Conservation (phyloP, 768 basidiomycete species). For the Stropharia rugosoannulata region DNA sequence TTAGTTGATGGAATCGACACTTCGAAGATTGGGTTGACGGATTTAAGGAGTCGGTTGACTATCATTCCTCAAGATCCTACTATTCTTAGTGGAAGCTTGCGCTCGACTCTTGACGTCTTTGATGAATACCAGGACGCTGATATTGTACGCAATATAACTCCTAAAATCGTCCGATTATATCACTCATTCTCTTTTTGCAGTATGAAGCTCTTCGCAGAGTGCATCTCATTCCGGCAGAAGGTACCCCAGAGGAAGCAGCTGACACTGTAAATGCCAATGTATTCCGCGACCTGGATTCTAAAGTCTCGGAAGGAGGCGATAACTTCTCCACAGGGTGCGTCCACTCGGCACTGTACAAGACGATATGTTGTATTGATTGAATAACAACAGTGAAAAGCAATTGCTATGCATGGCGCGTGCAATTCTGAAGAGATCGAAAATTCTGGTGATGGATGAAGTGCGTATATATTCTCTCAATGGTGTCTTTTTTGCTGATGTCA, state of each 20-base stretch:
- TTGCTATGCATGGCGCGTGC: conserved; percentile 85
- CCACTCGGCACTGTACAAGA: background rate
- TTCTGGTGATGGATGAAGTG: conserved; percentile 83
- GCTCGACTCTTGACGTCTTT: conserved; percentile 80
- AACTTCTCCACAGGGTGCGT: conserved; percentile 65
- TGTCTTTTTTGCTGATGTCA: background rate
- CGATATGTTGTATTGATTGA: background rate
- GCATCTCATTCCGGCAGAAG: conserved; percentile 70
- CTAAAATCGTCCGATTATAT: conserved; percentile 17
- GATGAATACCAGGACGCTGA: conserved; percentile 80
- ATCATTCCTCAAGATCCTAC: conserved; percentile 87
- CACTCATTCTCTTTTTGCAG: conserved; percentile 31
- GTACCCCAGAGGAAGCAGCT: conserved; percentile 41
- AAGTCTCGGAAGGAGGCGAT: conserved; percentile 72
- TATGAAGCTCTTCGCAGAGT: conserved; percentile 84
- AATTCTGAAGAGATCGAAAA: conserved; percentile 69
- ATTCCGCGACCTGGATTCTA: conserved; percentile 44
- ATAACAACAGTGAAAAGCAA: conserved; percentile 57
- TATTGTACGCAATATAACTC: conserved; percentile 45
- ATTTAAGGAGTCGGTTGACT: conserved; percentile 72
- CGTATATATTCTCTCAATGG: background rate
- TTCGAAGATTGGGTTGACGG: conserved; percentile 69
- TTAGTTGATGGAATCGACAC: conserved; percentile 75
- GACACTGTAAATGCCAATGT: conserved; percentile 61
- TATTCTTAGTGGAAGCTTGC: conserved; percentile 76